Evolutionary conservation across 306 rosid genomes (phyloP).

Genomic region (Luffa aegyptiaca): DNA sequence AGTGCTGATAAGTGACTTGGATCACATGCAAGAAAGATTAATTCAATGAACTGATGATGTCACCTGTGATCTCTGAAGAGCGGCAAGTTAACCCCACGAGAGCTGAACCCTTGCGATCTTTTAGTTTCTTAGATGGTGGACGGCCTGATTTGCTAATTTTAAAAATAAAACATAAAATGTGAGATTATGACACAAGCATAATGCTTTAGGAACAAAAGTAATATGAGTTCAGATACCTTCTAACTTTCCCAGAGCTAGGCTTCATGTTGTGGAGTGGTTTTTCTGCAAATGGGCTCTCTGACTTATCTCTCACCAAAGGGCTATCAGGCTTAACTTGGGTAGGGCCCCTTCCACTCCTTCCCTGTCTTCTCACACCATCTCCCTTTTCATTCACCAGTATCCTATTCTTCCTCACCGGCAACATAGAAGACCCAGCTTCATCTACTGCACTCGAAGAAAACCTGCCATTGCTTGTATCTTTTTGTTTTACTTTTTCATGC

Average conservation of each 20-base stretch:
- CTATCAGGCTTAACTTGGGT: slow-evolving; percentile 38
- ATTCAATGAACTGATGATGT: slow-evolving; percentile 10
- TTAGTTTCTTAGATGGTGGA: slow-evolving; percentile 73
- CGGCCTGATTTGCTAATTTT: slow-evolving; percentile 66
- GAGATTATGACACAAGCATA: background rate
- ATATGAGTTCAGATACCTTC: slow-evolving; percentile 33
- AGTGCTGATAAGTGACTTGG: background rate
- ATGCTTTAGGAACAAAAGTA: background rate
- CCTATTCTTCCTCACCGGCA: slow-evolving; percentile 51
- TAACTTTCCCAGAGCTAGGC: slow-evolving; percentile 47
- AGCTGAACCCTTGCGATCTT: slow-evolving; percentile 61
- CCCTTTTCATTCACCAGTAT: slow-evolving; percentile 45
- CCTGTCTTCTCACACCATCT: slow-evolving; percentile 53
- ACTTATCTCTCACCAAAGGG: slow-evolving; percentile 48
- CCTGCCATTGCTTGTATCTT: slow-evolving; percentile 21
- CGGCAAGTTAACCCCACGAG: slow-evolving; percentile 42
- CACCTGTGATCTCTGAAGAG: slow-evolving; percentile 65
- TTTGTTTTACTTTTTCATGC: slow-evolving; percentile 54
- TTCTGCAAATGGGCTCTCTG: slow-evolving; percentile 31
- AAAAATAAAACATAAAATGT: slow-evolving; percentile 7
- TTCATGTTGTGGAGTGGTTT: slow-evolving; percentile 46
- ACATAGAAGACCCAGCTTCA: slow-evolving; percentile 35
- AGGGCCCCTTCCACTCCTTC: slow-evolving; percentile 66
- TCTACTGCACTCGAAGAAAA: slow-evolving; percentile 19
- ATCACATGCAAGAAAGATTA: background rate